Base-by-base conservation (phyloP, 176 grass and related monocot species). In the Carex myosuroides region DNA sequence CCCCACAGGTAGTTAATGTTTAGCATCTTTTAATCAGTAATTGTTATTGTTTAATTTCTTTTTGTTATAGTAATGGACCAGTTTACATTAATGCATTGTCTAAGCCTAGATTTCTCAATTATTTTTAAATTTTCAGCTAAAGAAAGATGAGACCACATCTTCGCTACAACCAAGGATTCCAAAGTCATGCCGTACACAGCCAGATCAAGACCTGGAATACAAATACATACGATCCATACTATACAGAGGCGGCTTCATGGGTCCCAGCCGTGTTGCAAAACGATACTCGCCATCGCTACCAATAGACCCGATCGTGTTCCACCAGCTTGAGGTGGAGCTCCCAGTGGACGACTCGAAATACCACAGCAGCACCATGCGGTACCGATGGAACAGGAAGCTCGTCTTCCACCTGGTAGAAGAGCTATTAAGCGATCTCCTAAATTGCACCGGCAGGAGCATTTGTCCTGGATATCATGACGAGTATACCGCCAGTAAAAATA, bases 341-440 rank as follows among this genome's bases (percentile, higher is more conserved):
- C 91, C 89, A 0, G 75, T 44, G 1, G 79, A 87, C 8, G 48
- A 86, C 13, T 0, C 13, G 9, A 52, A 58, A 0, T 83, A 85
- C 14, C 26, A 46, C 44, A 33, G 60, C 12, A 89, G 91, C 1
- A 8, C 85, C 0, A 79, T 96, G 8, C 71, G 91, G 1, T 87
- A 95, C 83, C 76, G 91, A 9, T 96, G 97, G 90, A 99, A 96
- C 91, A 80, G 97, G 60, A 95, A 95, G 70, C 93, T 93, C 57
- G 78, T 94, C 29, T 99, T 99, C 93, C 88, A 94, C 70, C 83
- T 94, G 0, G 4, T 88, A 3, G 87, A 95, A 70, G 91, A 99
- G 50, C 57, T 94, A n/a, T 60, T 99, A 10, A 85, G 41, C 0
- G 91, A 85, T 9, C 72, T 86, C n/a, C 71, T 81, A 0, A 58